These are phyloP conservation scores for Cutaneotrichosporon dermatis DNA, from an alignment of 1,284 basidiomycete species.

Conservation along the genomic window DNA sequence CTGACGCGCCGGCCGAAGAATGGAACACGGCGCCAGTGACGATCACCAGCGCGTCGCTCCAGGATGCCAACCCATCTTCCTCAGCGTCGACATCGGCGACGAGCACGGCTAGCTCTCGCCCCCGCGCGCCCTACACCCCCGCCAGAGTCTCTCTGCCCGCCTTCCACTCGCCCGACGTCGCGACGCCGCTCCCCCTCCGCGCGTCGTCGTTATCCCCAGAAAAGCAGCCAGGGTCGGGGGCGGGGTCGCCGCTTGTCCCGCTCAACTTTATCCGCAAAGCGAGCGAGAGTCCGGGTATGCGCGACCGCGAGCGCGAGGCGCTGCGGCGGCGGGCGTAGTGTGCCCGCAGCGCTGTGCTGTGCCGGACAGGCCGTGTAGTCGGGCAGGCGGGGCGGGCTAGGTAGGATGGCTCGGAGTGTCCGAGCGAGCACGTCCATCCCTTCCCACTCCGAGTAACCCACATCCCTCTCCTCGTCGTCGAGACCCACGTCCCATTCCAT, in stretches of 20 bases:
- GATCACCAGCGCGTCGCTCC: conserved; percentile 7
- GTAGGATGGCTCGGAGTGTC: too few relatives aligned
- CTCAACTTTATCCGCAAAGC: conserved; percentile 42
- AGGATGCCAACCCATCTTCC: not conserved
- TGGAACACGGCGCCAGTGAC: conserved; percentile 9
- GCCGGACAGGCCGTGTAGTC: too few relatives aligned
- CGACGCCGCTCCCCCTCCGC: conserved; percentile 2
- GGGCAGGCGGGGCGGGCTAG: too few relatives aligned
- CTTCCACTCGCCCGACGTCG: not conserved
- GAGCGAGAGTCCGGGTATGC: conserved; percentile 36
- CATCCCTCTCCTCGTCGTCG: too few relatives aligned
- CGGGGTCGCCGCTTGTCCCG: conserved; percentile 30
- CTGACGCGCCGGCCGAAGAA: not conserved
- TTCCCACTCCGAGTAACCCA: too few relatives aligned
- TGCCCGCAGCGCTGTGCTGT: too few relatives aligned
- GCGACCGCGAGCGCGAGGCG: conserved; percentile 37
- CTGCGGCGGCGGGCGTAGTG: not conserved
- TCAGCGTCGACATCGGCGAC: not conserved
- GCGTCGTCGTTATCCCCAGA: conserved; percentile 4
- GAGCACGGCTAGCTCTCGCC: not conserved
- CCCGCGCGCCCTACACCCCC: not conserved
- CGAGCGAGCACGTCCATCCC: too few relatives aligned
- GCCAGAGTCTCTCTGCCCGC: not conserved
- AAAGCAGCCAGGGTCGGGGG: not conserved
- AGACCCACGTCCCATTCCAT: too few relatives aligned